These are phyloP conservation scores for Saccharomyces jurei DNA, from an alignment of 805 yeast genomes.

Conservation along the genomic window DNA sequence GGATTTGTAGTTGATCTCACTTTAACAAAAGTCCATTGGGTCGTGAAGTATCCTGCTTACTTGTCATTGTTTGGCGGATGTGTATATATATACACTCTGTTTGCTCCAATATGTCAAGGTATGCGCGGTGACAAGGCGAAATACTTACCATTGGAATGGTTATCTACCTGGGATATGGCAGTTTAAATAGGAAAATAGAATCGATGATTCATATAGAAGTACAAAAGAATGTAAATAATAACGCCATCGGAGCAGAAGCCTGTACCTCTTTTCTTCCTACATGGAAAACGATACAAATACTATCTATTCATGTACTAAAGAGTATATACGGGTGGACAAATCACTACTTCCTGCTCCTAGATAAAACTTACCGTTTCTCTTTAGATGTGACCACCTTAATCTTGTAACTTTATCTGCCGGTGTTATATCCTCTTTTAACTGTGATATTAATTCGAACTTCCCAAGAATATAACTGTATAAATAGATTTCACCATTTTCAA, in stretches of 20 bases:
- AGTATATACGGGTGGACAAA: slow-evolving; percentile 41
- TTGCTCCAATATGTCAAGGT: slow-evolving; percentile 71
- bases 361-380: slow-evolving; percentile 30
- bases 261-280: slow-evolving; percentile 6
- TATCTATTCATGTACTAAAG: slow-evolving; percentile 6
- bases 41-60: slow-evolving; percentile 34
- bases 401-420: slow-evolving; percentile 61
- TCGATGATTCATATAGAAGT: background rate
- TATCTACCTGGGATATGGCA: slow-evolving; percentile 47
- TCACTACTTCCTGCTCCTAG: slow-evolving; percentile 60
- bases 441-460: slow-evolving; percentile 24
- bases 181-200: slow-evolving; percentile 10
- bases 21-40: slow-evolving; percentile 16
- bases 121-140: slow-evolving; percentile 52
- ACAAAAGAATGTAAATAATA: background rate
- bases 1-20: slow-evolving; percentile 27
- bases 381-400: slow-evolving; percentile 44
- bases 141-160: slow-evolving; percentile 45
- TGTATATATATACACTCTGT: slow-evolving; percentile 49
- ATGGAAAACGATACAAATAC: background rate
- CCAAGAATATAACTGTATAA: slow-evolving; percentile 34
- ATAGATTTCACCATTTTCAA: slow-evolving; percentile 56
- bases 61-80: slow-evolving; percentile 38
- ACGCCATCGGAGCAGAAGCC: background rate
- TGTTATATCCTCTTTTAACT: slow-evolving; percentile 34